These are phyloP conservation scores for Cladosporium sp. DNA, from an alignment of 2,329 filamentous ascomycete genomes.

Conservation along the genomic window DNA sequence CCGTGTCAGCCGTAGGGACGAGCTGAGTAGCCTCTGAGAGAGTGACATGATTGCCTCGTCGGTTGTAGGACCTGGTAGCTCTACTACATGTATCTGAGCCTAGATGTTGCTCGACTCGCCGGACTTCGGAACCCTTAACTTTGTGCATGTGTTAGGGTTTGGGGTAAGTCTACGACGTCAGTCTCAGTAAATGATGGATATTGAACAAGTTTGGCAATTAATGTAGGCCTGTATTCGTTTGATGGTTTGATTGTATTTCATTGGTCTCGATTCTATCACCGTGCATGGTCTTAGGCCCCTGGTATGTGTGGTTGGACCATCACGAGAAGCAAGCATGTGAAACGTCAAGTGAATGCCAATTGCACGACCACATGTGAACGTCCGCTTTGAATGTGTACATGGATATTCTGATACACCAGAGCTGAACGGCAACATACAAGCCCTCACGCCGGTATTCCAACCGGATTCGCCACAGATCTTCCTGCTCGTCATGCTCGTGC, in stretches of 20 bases:
- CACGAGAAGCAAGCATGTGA: background rate
- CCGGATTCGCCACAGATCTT: background rate
- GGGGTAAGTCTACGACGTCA: background rate
- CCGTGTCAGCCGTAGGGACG: slow-evolving; percentile 24
- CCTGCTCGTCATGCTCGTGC: background rate
- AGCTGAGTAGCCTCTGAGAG: slow-evolving; percentile 25
- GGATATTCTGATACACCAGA: too few species aligned
- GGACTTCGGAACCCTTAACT: background rate
- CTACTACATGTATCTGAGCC: background rate
- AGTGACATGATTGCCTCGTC: slow-evolving; percentile 25
- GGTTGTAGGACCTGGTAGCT: background rate
- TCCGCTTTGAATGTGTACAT: too few species aligned
- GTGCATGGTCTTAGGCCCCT: background rate
- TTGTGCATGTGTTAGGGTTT: background rate
- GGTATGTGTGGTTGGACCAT: background rate
- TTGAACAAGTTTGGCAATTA: background rate
- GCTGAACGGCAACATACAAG: background rate
- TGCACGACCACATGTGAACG: too few species aligned
- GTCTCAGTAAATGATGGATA: background rate
- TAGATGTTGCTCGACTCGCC: slow-evolving; percentile 5
- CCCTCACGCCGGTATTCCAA: background rate
- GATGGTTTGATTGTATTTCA: background rate
- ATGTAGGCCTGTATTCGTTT: background rate
- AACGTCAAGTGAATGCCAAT: background rate
- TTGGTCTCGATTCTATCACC: background rate